These are phyloP conservation scores for Xeromyces bisporus DNA, from an alignment of 495 filamentous ascomycete genomes.

Conservation along the genomic window DNA sequence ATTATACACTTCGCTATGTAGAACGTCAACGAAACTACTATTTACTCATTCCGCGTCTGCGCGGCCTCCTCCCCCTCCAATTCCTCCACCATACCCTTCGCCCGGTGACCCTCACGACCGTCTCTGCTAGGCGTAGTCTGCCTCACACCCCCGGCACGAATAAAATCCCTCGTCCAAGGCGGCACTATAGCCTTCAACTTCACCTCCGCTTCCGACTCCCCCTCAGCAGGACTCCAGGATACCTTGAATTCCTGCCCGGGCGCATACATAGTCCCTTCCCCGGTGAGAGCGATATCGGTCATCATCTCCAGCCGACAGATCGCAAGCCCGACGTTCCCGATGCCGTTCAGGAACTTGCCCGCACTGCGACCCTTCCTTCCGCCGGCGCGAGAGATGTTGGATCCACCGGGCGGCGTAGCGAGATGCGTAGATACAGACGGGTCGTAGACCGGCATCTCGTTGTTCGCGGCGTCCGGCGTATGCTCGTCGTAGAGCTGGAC, in stretches of 20 bases:
- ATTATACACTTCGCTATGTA: no score
- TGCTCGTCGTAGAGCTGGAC: slow-evolving; percentile 48
- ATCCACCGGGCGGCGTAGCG: slow-evolving; percentile 12
- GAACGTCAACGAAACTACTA: no score
- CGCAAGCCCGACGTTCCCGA: slow-evolving; percentile 79
- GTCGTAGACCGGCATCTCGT: slow-evolving; percentile 35
- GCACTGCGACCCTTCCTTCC: slow-evolving; percentile 44
- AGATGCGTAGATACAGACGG: slow-evolving; percentile 18
- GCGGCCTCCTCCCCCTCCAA: slow-evolving; percentile 24
- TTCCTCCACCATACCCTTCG: slow-evolving; percentile 22
- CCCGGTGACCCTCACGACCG: slow-evolving; percentile 17
- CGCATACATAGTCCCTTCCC: slow-evolving; percentile 37
- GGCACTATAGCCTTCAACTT: slow-evolving; percentile 78
- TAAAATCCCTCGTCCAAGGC: slow-evolving; percentile 45
- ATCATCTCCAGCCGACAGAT: slow-evolving; percentile 79
- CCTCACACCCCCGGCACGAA: slow-evolving; percentile 13
- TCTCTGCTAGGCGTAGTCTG: slow-evolving; percentile 7
- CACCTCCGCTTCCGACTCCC: slow-evolving; percentile 30
- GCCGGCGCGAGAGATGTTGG: slow-evolving; percentile 30
- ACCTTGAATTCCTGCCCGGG: slow-evolving; percentile 39
- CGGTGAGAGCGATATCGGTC: slow-evolving; percentile 53
- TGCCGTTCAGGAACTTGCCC: slow-evolving; percentile 57
- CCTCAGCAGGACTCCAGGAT: slow-evolving; percentile 24
- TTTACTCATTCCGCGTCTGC: slow-evolving; percentile 13
- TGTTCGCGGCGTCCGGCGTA: slow-evolving; percentile 13